Conservation (phyloP, 2,329 filamentous ascomycete species). For the Sclerotinia sclerotiorum region DNA sequence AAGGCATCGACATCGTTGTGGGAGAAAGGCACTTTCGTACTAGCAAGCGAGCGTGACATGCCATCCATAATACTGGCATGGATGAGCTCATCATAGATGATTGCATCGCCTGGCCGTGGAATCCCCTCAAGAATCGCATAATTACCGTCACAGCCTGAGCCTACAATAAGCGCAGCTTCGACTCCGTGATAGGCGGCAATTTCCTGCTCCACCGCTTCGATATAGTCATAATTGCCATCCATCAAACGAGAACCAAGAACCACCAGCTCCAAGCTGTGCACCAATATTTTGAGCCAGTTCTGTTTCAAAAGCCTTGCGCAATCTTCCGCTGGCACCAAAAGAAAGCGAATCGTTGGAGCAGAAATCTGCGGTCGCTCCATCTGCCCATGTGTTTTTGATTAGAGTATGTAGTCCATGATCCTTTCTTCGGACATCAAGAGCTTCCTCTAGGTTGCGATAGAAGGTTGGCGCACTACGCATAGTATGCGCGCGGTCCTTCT, state of each 20-base stretch:
- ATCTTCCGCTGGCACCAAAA: background rate
- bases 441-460: background rate
- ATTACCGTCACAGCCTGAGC: background rate
- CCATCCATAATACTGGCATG: constrained; percentile 4
- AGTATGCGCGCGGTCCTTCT: background rate
- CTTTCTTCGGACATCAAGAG: background rate
- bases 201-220: background rate
- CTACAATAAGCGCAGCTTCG: background rate
- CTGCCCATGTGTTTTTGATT: background rate
- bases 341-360: constrained; percentile 2
- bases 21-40: background rate
- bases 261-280: background rate
- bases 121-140: background rate
- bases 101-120: background rate
- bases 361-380: background rate
- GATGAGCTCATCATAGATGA: constrained; percentile 2
- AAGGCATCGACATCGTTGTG: constrained; percentile 2
- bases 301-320: background rate
- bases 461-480: background rate
- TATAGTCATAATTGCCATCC: constrained; percentile 1
- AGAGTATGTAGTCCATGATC: background rate
- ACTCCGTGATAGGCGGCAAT: background rate
- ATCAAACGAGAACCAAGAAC: background rate
- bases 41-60: background rate
- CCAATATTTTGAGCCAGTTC: background rate